Percentiles rank a stretch among this genome's conserved stretches.
phyloP scores from a whole-genome alignment of 2,329 filamentous ascomycete species.

The Penicillium palitans region DNA sequence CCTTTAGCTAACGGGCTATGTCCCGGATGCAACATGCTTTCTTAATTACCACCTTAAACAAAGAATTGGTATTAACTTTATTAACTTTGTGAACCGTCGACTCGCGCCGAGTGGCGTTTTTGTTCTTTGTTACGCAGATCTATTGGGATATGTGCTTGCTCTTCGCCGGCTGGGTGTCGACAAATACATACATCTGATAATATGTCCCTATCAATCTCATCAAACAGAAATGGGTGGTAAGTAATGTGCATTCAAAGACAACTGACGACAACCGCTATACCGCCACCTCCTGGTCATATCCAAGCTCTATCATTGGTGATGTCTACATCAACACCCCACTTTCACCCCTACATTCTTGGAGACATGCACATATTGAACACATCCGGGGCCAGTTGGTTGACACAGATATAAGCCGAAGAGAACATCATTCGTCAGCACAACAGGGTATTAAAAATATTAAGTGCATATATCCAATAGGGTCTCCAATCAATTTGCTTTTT shows the following conservation, averaged over 20 bases:
- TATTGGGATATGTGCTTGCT: not conserved
- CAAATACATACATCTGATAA: not conserved
- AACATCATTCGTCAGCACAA: constrained; percentile 6
- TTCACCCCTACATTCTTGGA: constrained; percentile 8
- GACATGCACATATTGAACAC: not conserved
- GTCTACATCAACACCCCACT: not conserved
- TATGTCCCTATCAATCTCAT: not conserved
- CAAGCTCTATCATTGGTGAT: not conserved
- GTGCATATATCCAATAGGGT: constrained; percentile 1
- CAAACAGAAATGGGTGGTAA: not conserved
- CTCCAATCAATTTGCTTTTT: not conserved
- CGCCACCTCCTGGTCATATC: not conserved
- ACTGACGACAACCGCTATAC: not conserved
- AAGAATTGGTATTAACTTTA: not conserved
- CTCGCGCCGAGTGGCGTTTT: not conserved
- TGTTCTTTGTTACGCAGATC: not conserved
- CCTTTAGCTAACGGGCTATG: not conserved
- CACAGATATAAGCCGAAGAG: not conserved
- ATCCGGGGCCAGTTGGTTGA: not conserved
- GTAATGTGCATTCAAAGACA: not conserved
- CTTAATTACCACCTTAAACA: not conserved
- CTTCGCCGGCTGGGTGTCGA: not conserved
- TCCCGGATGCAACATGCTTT: constrained; percentile 13
- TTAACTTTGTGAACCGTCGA: not conserved
- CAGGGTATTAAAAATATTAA: constrained; percentile 5